A percentile compares a stretch with the other conserved stretches of the same genome.
phyloP scores from a whole-genome alignment of 1,284 basidiomycete genomes.

The Irpex lacteus region DNA sequence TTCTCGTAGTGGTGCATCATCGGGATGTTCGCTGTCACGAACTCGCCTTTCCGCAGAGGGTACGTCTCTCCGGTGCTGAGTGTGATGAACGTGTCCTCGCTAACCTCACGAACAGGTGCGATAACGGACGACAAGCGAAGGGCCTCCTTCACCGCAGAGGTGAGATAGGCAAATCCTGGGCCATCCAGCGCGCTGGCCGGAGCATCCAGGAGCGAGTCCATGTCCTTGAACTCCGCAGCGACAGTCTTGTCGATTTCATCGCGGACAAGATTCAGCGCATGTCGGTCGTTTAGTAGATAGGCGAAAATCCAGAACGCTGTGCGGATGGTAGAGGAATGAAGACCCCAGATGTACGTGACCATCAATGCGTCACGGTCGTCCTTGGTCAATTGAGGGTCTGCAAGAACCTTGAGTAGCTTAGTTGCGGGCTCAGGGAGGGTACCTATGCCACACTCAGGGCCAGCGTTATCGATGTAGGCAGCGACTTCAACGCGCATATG shows the following conservation, averaged over 20 bases:
- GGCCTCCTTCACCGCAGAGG: background rate
- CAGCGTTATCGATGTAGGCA: background rate
- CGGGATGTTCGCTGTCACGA: background rate
- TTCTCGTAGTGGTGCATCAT: background rate
- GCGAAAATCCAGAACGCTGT: background rate
- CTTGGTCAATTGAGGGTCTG: background rate
- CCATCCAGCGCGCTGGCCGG: background rate
- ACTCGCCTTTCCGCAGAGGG: background rate
- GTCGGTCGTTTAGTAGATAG: background rate
- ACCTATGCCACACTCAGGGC: background rate
- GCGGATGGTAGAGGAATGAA: background rate
- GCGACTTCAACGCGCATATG: background rate
- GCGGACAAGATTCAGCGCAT: background rate
- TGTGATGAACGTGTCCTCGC: background rate
- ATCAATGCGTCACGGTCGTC: background rate
- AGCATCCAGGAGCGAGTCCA: background rate
- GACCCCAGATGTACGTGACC: background rate
- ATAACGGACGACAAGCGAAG: background rate
- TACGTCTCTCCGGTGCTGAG: background rate
- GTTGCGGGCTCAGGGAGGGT: background rate
- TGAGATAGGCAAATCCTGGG: background rate
- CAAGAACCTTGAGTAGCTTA: background rate
- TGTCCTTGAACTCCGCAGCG: background rate
- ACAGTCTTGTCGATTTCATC: background rate
- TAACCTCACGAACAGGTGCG: background rate